Evolutionary conservation across 441 rosid genomes (phyloP).

Genomic region (Biscutella auriculata): DNA sequence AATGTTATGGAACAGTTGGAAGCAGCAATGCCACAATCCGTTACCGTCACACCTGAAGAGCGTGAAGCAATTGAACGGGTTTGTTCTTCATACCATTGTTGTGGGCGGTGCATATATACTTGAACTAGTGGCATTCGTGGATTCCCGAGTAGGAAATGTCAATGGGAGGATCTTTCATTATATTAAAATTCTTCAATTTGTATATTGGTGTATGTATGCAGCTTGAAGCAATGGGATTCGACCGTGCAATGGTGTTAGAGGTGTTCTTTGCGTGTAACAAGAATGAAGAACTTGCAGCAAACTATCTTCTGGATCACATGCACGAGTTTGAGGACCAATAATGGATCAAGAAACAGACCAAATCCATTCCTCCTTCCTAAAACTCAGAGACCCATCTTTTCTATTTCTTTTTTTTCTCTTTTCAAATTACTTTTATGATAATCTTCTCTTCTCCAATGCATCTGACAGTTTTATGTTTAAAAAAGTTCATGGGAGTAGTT

Average conservation of each 20-base stretch:
- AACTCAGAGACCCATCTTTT: slow-evolving; percentile 11
- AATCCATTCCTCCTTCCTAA: slow-evolving; percentile 15
- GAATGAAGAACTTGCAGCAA: slow-evolving; percentile 66
- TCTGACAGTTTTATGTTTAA: slow-evolving; percentile 25
- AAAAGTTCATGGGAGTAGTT: slow-evolving; percentile 18
- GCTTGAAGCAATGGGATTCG: slow-evolving; percentile 73
- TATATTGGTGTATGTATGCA: too few species aligned
- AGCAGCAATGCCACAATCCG: slow-evolving; percentile 68
- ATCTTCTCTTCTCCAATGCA: slow-evolving; percentile 15
- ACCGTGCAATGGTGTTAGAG: slow-evolving; percentile 43
- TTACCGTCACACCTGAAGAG: slow-evolving; percentile 79
- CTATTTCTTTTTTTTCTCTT: neutral
- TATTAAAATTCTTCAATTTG: too few species aligned
- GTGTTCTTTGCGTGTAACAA: slow-evolving; percentile 78
- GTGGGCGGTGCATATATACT: neutral
- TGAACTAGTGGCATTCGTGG: too few species aligned
- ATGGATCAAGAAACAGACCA: too few species aligned
- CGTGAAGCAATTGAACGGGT: slow-evolving; percentile 91
- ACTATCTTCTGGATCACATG: slow-evolving; percentile 66
- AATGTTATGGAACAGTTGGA: slow-evolving; percentile 59
- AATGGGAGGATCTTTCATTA: too few species aligned
- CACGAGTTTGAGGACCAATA: slow-evolving; percentile 52
- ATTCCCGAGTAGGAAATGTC: too few species aligned
- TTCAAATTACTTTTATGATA: neutral
- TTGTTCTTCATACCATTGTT: neutral